phyloP scores from a whole-genome alignment of 371 early-diverging fungal species.

The Nematocida parisii region DNA sequence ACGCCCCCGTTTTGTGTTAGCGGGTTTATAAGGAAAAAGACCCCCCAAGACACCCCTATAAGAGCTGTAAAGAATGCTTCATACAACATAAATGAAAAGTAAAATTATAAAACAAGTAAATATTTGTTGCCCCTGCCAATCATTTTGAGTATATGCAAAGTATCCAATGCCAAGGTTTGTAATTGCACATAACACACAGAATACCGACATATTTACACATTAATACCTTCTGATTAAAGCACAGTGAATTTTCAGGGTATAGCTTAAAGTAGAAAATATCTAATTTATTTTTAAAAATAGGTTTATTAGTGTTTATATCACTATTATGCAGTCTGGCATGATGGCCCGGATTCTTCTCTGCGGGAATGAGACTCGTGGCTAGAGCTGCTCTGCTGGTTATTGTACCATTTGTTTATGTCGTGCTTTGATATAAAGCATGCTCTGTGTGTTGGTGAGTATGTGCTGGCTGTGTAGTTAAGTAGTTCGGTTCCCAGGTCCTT shows the following conservation, averaged over 20 bases:
- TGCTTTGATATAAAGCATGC: conserved; percentile 12
- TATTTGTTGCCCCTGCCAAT: neutral
- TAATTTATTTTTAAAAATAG: neutral
- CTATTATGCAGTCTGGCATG: conserved; percentile 3
- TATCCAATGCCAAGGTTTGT: neutral
- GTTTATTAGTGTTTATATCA: neutral
- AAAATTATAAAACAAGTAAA: conserved; percentile 22
- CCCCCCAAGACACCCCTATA: conserved; percentile 14
- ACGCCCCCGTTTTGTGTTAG: conserved; percentile 6
- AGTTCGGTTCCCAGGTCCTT: conserved; percentile 6
- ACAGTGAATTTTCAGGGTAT: too few relatives aligned
- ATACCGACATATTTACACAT: too few relatives aligned
- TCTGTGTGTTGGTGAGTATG: neutral
- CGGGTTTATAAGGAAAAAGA: conserved; percentile 17
- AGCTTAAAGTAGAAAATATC: too few relatives aligned
- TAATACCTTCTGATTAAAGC: too few relatives aligned
- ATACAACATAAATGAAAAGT: conserved; percentile 32
- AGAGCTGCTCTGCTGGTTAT: neutral
- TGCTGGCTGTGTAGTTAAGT: neutral
- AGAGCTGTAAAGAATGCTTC: conserved; percentile 27
- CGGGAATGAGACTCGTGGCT: neutral
- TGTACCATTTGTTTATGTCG: conserved; percentile 17
- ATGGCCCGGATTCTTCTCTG: neutral
- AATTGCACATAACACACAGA: too few relatives aligned
- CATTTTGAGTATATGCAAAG: neutral